These are phyloP conservation scores for Exobasidium rhododendri DNA, from an alignment of 1,284 basidiomycete species.

Conservation along the genomic window DNA sequence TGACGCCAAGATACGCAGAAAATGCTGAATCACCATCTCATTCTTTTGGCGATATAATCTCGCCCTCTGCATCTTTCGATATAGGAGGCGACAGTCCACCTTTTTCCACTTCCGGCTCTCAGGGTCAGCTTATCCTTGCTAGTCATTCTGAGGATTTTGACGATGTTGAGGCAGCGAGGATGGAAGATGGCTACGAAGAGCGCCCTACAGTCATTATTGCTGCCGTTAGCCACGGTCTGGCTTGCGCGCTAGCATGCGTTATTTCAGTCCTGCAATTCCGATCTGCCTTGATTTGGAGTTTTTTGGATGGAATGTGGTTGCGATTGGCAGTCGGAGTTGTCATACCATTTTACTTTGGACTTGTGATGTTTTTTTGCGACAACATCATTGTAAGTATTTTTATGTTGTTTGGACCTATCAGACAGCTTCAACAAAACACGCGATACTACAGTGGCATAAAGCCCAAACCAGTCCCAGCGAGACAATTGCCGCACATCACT, in stretches of 20 bases:
- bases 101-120: not conserved
- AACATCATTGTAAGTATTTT: slow-evolving; percentile 59
- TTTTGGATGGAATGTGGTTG: slow-evolving; percentile 65
- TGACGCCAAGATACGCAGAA: not conserved
- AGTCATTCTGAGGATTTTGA: not conserved
- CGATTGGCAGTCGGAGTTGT: slow-evolving; percentile 68
- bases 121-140: not conserved
- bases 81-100: not conserved
- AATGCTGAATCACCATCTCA: not conserved
- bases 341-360: slow-evolving; percentile 68
- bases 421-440: slow-evolving; percentile 61
- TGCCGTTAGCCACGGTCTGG: slow-evolving; percentile 72
- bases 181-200: slow-evolving; percentile 16
- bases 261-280: slow-evolving; percentile 64
- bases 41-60: not conserved
- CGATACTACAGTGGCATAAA: slow-evolving; percentile 57
- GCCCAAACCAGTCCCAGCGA: slow-evolving; percentile 62
- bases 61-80: not conserved
- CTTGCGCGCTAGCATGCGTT: slow-evolving; percentile 57
- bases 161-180: not conserved
- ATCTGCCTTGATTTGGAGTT: slow-evolving; percentile 66
- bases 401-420: slow-evolving; percentile 60
- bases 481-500: slow-evolving; percentile 67
- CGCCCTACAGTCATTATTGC: slow-evolving; percentile 69
- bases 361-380: slow-evolving; percentile 64